Evolutionary conservation across 345 rosid genomes (phyloP).

Genomic region (Linum trigynum): DNA sequence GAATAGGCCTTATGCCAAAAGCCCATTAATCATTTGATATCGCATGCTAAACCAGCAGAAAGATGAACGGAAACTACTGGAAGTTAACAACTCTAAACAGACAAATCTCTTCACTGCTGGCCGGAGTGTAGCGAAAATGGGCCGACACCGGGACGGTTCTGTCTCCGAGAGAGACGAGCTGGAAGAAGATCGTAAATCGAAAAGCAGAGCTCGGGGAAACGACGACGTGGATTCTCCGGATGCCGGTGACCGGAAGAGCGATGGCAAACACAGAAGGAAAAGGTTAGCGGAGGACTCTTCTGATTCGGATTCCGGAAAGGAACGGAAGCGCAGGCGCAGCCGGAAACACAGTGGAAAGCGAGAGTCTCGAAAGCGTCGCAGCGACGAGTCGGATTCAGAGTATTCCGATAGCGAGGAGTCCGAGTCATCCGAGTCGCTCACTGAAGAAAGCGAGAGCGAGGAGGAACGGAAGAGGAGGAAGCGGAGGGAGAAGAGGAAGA

Average conservation of each 20-base stretch:
- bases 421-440: neutral
- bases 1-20: too few relatives aligned
- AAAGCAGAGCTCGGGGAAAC: neutral
- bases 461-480: neutral
- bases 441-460: neutral
- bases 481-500: neutral
- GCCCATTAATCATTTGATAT: too few relatives aligned
- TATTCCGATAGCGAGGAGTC: neutral
- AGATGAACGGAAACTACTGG: too few relatives aligned
- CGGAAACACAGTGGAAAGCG: neutral
- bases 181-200: neutral
- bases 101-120: neutral
- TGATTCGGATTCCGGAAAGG: neutral
- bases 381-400: constrained; percentile 2
- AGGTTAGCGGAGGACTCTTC: neutral
- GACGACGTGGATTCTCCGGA: neutral
- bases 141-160: neutral
- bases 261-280: neutral
- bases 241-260: neutral
- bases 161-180: neutral
- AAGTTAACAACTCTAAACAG: too few relatives aligned
- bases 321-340: neutral
- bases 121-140: neutral
- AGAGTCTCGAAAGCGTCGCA: neutral
- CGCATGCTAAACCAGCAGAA: too few relatives aligned